Evolutionary conservation across 352 stramenopile species (phyloP).

Genomic region (Globisporangium apiculatum): DNA sequence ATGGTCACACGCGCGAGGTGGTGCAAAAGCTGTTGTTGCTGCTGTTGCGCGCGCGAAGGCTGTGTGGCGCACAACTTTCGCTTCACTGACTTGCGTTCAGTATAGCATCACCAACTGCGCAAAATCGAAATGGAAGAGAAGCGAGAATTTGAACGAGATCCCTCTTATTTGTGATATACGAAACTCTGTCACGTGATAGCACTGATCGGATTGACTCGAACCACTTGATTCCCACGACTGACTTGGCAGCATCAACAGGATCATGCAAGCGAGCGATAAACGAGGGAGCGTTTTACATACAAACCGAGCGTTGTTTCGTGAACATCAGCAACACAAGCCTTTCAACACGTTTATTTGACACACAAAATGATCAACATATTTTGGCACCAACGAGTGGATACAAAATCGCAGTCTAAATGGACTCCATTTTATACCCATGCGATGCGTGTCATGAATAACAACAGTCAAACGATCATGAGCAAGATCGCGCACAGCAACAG

Average conservation of each 20-base stretch:
- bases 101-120: neutral
- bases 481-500: neutral
- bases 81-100: neutral
- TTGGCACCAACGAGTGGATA: too few species aligned
- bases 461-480: neutral
- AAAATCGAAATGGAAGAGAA: too few species aligned
- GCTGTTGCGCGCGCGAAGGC: neutral
- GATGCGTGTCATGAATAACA: neutral
- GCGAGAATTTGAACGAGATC: neutral
- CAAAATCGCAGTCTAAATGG: too few species aligned
- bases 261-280: too few species aligned
- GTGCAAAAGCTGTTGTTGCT: constrained; percentile 2
- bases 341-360: too few species aligned
- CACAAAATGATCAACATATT: too few species aligned
- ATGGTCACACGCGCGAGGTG: constrained; percentile 20
- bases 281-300: too few species aligned
- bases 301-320: too few species aligned
- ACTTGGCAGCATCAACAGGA: too few species aligned
- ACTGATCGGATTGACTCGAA: neutral
- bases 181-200: neutral
- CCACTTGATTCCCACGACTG: too few species aligned
- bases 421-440: too few species aligned
- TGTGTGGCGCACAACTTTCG: neutral
- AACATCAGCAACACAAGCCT: too few species aligned
- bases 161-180: neutral